A percentile compares a stretch with the other conserved stretches of the same genome.
Evolutionary conservation across 116 monocot species (phyloP).

Genomic region (Trichopus zeylanicus): DNA sequence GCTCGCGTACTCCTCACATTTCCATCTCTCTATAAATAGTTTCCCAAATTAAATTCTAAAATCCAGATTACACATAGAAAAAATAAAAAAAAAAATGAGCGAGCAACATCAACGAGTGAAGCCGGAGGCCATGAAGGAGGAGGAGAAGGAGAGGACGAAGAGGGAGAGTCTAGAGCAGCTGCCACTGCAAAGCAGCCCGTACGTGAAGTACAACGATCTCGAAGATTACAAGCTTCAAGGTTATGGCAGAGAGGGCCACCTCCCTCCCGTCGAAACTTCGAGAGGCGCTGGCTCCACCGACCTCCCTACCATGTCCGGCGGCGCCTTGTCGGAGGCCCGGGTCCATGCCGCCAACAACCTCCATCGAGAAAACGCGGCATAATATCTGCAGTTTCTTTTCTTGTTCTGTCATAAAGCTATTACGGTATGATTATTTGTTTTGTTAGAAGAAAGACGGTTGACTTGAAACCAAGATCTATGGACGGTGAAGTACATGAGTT

Average conservation of each 20-base stretch:
- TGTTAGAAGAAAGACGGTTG: too few relatives aligned
- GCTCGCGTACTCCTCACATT: too few relatives aligned
- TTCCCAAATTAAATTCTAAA: not conserved
- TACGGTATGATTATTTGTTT: too few relatives aligned
- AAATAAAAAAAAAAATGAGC: not conserved
- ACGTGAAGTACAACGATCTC: slow-evolving; percentile 27
- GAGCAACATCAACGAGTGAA: slow-evolving; percentile 3
- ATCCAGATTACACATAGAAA: not conserved
- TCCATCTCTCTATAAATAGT: too few relatives aligned
- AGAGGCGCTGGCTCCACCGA: not conserved
- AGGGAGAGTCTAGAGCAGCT: slow-evolving; percentile 6
- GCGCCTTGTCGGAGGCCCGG: too few relatives aligned
- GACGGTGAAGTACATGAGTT: too few relatives aligned
- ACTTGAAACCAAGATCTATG: too few relatives aligned
- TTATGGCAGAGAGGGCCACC: slow-evolving; percentile 27
- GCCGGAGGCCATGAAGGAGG: not conserved
- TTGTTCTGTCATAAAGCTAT: too few relatives aligned
- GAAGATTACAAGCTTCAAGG: slow-evolving; percentile 32
- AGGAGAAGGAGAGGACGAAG: too few relatives aligned
- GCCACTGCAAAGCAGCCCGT: slow-evolving; percentile 33
- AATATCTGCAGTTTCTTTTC: too few relatives aligned
- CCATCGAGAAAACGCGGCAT: too few relatives aligned
- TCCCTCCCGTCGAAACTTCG: slow-evolving; percentile 5
- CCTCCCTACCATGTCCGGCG: not conserved
- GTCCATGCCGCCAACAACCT: too few relatives aligned